phyloP scores from a whole-genome alignment of 345 rosid species.

The Cardiospermum halicacabum region DNA sequence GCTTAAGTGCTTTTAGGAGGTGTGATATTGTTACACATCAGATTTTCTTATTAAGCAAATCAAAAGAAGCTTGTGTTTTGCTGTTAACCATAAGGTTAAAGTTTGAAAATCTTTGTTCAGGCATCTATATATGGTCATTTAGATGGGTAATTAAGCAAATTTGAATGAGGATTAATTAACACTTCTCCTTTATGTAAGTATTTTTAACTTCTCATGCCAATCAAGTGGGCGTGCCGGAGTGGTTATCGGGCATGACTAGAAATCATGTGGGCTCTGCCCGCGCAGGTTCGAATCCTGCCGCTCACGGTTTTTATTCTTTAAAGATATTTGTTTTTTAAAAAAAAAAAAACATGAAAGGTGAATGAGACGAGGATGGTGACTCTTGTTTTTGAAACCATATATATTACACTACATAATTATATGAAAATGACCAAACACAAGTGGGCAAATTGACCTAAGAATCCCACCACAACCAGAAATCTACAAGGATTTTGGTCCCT shows the following conservation, averaged over 20 bases:
- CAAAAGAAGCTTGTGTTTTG: not conserved
- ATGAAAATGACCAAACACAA: not conserved
- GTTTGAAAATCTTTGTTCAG: too few relatives aligned
- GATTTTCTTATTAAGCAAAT: not conserved
- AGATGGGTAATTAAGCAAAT: too few relatives aligned
- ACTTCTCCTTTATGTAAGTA: too few relatives aligned
- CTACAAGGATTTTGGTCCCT: not conserved
- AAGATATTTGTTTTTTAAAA: not conserved
- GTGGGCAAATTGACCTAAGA: not conserved
- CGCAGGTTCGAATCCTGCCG: constrained; percentile 85
- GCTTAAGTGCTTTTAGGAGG: not conserved
- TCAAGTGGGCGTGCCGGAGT: constrained; percentile 56
- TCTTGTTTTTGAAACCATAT: not conserved
- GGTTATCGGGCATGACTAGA: constrained; percentile 87
- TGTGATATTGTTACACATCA: not conserved
- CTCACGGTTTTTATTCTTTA: constrained; percentile 16
- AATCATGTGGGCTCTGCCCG: constrained; percentile 89
- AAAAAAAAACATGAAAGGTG: not conserved
- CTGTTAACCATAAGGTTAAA: too few relatives aligned
- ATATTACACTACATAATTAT: not conserved
- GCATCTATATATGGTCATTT: too few relatives aligned
- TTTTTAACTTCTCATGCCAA: too few relatives aligned
- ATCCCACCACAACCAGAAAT: not conserved
- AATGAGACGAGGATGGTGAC: not conserved
- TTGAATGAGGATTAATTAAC: too few relatives aligned